Conservation (phyloP, 2,329 filamentous ascomycete genomes). For the Blastomyces percursus region DNA sequence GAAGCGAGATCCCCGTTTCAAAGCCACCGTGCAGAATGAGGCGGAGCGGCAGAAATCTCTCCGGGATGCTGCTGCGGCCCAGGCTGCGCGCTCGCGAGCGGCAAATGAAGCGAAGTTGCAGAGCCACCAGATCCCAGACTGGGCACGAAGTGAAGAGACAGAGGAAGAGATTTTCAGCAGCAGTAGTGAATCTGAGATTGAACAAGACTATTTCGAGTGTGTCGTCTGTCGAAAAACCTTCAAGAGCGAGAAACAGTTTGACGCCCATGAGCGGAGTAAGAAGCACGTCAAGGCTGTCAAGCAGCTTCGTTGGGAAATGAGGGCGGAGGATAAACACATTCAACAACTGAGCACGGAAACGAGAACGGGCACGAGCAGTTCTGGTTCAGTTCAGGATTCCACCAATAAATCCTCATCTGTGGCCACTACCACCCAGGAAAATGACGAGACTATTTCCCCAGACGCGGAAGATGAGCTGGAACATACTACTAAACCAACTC, state of each 20-base stretch:
- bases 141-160: conserved; percentile 53
- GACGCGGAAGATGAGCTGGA: neutral
- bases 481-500: neutral
- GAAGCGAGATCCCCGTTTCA: conserved; percentile 81
- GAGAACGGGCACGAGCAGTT: neutral
- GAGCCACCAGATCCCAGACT: conserved; percentile 56
- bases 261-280: conserved; percentile 90
- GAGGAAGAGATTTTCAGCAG: conserved; percentile 40
- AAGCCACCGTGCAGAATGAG: conserved; percentile 64
- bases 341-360: conserved; percentile 6
- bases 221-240: conserved; percentile 57
- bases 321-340: conserved; percentile 56
- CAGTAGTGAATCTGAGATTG: conserved; percentile 37
- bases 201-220: conserved; percentile 50
- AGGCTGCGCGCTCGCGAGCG: conserved; percentile 71
- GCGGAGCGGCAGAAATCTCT: conserved; percentile 68
- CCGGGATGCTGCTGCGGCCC: conserved; percentile 67
- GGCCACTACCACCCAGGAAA: neutral
- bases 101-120: conserved; percentile 66
- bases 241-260: conserved; percentile 84
- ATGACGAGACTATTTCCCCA: neutral
- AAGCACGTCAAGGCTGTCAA: conserved; percentile 85
- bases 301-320: conserved; percentile 71
- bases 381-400: neutral
- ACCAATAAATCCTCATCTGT: neutral